Evolutionary conservation across 257 asterid genomes (phyloP).

Genomic region (Solanum paucissectum): DNA sequence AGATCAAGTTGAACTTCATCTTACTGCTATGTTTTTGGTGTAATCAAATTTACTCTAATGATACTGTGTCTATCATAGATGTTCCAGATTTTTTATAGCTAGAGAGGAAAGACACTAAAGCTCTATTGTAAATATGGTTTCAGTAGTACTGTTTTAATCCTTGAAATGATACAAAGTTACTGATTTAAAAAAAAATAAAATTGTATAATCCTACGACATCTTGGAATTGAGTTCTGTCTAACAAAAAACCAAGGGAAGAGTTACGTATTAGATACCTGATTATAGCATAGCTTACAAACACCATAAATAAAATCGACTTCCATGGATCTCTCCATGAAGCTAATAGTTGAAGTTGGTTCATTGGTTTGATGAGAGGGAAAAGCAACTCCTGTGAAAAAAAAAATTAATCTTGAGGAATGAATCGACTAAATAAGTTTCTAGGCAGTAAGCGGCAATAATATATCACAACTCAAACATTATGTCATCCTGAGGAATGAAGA

Average conservation of each 20-base stretch:
- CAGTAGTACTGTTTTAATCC: no score
- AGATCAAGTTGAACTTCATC: no score
- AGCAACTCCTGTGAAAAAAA: slow-evolving; percentile 57
- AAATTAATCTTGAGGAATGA: background rate
- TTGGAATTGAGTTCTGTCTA: background rate
- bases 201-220: background rate
- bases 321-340: slow-evolving; percentile 77
- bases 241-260: background rate
- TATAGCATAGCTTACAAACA: slow-evolving; percentile 46
- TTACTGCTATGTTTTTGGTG: no score
- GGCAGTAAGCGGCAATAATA: background rate
- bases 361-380: slow-evolving; percentile 41
- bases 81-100: no score
- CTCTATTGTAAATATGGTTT: no score
- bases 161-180: no score
- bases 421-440: background rate
- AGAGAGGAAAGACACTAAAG: no score
- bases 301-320: slow-evolving; percentile 50
- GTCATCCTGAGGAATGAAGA: background rate
- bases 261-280: slow-evolving; percentile 27
- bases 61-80: no score
- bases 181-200: no score
- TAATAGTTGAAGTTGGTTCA: slow-evolving; percentile 37
- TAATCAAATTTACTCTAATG: no score
- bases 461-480: background rate